A percentile compares a stretch with the other conserved stretches of the same genome.
Conservation (phyloP, 2,329 filamentous ascomycete genomes). For the Byssoonygena ceratinophila region DNA sequence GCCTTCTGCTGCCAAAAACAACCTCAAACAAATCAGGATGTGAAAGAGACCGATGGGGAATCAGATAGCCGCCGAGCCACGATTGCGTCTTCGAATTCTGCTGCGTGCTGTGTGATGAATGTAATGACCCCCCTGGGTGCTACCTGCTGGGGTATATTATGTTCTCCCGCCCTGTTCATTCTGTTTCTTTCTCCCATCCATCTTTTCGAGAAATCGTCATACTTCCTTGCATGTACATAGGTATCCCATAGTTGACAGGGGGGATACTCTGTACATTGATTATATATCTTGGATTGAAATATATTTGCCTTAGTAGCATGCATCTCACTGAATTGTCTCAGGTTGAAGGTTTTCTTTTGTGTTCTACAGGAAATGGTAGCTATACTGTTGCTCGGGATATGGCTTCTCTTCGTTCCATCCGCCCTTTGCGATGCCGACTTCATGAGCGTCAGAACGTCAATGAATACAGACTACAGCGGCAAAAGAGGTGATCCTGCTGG, state of each 20-base stretch:
- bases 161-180: background rate
- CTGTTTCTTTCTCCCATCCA: background rate
- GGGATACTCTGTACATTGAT: background rate
- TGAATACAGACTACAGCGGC: slow-evolving; percentile 16
- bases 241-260: too few relatives aligned
- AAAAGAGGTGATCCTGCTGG: slow-evolving; percentile 9
- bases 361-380: slow-evolving; percentile 7
- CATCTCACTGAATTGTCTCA: background rate
- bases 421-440: slow-evolving; percentile 17
- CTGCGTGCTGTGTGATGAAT: background rate
- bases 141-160: background rate
- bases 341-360: background rate
- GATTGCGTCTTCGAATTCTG: background rate
- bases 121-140: background rate
- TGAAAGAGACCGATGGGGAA: background rate
- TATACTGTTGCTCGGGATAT: slow-evolving; percentile 4
- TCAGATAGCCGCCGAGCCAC: slow-evolving; percentile 5
- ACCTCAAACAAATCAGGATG: slow-evolving; percentile 5
- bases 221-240: background rate
- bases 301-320: slow-evolving; percentile 3
- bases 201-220: background rate
- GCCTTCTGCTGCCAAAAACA: background rate
- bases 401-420: slow-evolving; percentile 13
- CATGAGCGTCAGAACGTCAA: slow-evolving; percentile 15
- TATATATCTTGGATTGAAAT: too few relatives aligned